Evolutionary conservation across 768 basidiomycete genomes (phyloP).

Genomic region (Leccinum rimulosum): DNA sequence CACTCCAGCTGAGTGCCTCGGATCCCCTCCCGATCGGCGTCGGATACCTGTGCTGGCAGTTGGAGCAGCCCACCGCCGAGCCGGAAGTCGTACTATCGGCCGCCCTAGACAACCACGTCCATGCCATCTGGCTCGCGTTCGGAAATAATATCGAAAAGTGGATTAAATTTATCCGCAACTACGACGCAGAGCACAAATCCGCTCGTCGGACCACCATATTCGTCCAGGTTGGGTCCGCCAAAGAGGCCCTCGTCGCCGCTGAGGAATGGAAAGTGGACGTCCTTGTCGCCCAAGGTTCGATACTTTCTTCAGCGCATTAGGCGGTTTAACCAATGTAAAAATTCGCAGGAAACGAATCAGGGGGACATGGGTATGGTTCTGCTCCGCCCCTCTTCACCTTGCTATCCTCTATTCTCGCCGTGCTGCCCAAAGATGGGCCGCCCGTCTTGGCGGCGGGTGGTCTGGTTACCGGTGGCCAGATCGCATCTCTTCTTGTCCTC

Average conservation of each 20-base stretch:
- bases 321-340: background rate
- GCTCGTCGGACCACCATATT: constrained; percentile 53
- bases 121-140: constrained; percentile 75
- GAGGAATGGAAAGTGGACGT: constrained; percentile 71
- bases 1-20: constrained; percentile 34
- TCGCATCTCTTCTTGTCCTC: constrained; percentile 62
- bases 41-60: constrained; percentile 72
- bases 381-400: constrained; percentile 62
- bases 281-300: constrained; percentile 73
- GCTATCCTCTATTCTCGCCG: constrained; percentile 51
- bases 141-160: constrained; percentile 57
- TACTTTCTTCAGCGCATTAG: background rate
- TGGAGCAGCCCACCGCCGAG: constrained; percentile 47
- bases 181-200: constrained; percentile 43
- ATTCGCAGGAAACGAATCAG: constrained; percentile 67
- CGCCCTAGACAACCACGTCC: constrained; percentile 54
- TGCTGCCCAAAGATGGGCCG: constrained; percentile 40
- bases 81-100: constrained; percentile 44
- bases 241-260: constrained; percentile 58
- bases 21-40: constrained; percentile 58
- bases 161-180: constrained; percentile 58
- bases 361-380: constrained; percentile 65
- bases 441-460: constrained; percentile 77
- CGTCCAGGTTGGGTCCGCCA: constrained; percentile 58
- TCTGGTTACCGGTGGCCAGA: constrained; percentile 57